Evolutionary conservation across 108 stramenopile species (phyloP).

Genomic region (Cyclostephanos tholiformis): DNA sequence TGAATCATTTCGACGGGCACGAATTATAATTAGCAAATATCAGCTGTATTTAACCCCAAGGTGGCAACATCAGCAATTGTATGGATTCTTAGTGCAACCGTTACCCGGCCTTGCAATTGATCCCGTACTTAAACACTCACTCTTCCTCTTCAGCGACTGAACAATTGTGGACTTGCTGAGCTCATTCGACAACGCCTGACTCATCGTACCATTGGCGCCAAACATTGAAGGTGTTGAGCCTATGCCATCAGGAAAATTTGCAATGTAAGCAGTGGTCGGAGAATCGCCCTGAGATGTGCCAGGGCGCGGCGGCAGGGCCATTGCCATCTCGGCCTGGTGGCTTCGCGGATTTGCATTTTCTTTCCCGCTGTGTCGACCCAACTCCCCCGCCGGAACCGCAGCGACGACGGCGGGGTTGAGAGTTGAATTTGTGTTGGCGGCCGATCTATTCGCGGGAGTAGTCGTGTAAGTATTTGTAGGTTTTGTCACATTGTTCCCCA

Average conservation of each 20-base stretch:
- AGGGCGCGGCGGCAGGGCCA: slow-evolving; percentile 33
- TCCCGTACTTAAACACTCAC: slow-evolving; percentile 14
- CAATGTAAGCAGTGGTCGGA: slow-evolving; percentile 11
- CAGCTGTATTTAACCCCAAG: not conserved
- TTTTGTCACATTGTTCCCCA: not conserved
- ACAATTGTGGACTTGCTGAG: slow-evolving; percentile 9
- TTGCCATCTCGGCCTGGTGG: slow-evolving; percentile 11
- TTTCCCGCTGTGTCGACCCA: not conserved
- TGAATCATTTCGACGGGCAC: no score
- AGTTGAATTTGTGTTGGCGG: not conserved
- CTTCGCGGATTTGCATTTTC: slow-evolving; percentile 17
- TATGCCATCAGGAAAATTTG: slow-evolving; percentile 8
- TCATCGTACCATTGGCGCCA: slow-evolving; percentile 6
- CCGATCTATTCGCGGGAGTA: slow-evolving; percentile 8
- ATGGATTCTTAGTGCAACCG: slow-evolving; percentile 40
- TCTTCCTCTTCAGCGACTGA: slow-evolving; percentile 37
- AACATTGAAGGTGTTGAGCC: slow-evolving; percentile 23
- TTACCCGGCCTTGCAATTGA: not conserved
- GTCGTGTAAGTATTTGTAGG: slow-evolving; percentile 11
- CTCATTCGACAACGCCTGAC: slow-evolving; percentile 1
- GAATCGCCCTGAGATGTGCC: slow-evolving; percentile 21
- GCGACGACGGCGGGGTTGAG: not conserved
- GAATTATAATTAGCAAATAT: no score
- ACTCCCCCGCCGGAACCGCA: not conserved
- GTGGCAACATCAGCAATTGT: slow-evolving; percentile 16